Evolutionary conservation across 108 stramenopile species (phyloP), one percentile per base, ranked within the genome.

Genomic region (Nannochloropsis salina): DNA sequence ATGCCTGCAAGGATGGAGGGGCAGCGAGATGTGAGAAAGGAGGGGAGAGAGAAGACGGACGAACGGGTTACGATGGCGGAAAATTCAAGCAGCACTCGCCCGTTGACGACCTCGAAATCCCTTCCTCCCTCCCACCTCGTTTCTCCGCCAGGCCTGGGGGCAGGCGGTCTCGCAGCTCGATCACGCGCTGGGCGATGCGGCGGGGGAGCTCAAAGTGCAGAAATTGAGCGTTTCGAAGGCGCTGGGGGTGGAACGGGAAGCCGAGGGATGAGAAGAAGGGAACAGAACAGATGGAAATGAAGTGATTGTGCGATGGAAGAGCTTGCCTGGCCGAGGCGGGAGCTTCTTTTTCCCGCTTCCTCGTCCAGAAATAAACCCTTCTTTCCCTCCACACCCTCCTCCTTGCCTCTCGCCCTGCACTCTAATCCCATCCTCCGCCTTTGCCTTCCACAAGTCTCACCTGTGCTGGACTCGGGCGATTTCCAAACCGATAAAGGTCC

Each of bases 401-500:
- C 61, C 61, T 6, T 74, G 85, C 74, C 82, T 45, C 45, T 88
- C 82, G 20, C 6, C n/a, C n/a, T n/a, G 2, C n/a, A 15, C 8
- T 74, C 61, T n/a, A 15, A n/a, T 74, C 61, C 61, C 4, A 2
- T 85, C 44, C 82, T 45, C 45, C 88, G 79, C 83, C 44, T 44
- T 84, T 43, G 61, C 45, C 90, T 82, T 85, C 86, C 41, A 8
- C 40, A 44, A 92, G 85, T 18, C 85, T 83, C 43, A 84, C 87
- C 43, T 43, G 44, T 51, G 90, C 61, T n/a, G 61, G 90, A 10
- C 89, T 92, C 42, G 88, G 86, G 31, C 86, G 74, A 42, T 45
- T 84, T 21, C 93, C 95, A 83, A 95, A 96, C 83, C 94, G 93
- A 91, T 94, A 95, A 94, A 97, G 95, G 82, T 94, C 94, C 80